These are phyloP conservation scores for Bocquillonia castaneifolia DNA, from an alignment of 441 rosid genomes.

Conservation along the genomic window DNA sequence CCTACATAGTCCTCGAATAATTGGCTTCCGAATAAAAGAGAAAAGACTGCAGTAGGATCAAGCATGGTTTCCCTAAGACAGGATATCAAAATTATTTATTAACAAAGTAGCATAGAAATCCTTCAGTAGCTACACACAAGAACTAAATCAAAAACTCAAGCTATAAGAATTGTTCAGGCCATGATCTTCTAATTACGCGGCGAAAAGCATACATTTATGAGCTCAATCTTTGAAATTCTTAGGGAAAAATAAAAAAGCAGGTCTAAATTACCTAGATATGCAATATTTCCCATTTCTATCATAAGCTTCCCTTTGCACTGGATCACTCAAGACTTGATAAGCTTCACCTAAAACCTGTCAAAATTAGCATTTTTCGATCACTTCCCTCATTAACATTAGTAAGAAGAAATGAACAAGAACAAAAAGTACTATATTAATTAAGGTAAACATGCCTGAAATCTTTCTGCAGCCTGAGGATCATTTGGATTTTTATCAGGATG, in stretches of 20 bases:
- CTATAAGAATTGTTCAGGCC: background rate
- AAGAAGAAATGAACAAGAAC: background rate
- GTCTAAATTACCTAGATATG: constrained; percentile 48
- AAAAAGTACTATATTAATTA: background rate
- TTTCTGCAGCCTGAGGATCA: constrained; percentile 82
- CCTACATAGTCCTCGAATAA: constrained; percentile 85
- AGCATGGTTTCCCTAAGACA: constrained; percentile 66
- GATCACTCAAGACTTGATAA: constrained; percentile 85
- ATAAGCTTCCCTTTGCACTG: constrained; percentile 68
- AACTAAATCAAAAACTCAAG: background rate
- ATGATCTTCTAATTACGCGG: background rate
- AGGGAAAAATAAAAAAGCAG: background rate
- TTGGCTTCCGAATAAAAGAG: constrained; percentile 95
- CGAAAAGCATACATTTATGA: background rate
- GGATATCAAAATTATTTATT: background rate
- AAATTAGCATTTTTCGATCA: constrained; percentile 1
- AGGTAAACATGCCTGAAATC: constrained; percentile 56
- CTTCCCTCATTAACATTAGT: too few relatives aligned
- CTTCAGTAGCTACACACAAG: background rate
- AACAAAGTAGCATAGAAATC: background rate
- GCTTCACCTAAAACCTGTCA: constrained; percentile 82
- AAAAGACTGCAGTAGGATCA: constrained; percentile 83
- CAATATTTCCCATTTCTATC: constrained; percentile 63
- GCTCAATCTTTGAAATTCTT: background rate
- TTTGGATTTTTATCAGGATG: constrained; percentile 94